These are phyloP conservation scores for Metschnikowia picachoensis DNA, from an alignment of 805 yeast species.

Conservation along the genomic window DNA sequence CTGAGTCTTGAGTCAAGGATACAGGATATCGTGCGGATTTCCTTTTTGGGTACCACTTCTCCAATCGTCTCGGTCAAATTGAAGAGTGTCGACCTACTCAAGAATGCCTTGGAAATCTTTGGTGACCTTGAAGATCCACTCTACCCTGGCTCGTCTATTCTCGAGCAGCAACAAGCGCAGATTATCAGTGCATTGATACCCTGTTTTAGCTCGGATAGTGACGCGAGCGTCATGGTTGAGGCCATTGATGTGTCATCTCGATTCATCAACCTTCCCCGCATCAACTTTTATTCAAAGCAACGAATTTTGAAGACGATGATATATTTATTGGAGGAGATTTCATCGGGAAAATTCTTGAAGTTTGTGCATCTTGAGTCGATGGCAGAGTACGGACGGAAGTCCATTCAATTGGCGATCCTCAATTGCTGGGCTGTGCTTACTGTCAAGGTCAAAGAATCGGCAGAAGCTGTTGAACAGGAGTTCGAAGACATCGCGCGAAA, in stretches of 20 bases:
- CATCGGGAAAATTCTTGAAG: conserved; percentile 38
- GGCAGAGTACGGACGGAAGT: conserved; percentile 44
- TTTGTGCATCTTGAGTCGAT: conserved; percentile 54
- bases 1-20: conserved; percentile 42
- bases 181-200: conserved; percentile 87
- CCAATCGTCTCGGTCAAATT: conserved; percentile 56
- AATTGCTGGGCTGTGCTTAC: conserved; percentile 72
- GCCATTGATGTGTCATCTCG: conserved; percentile 79
- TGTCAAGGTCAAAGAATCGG: conserved; percentile 23
- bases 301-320: conserved; percentile 61
- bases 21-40: conserved; percentile 67
- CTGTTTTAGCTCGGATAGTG: conserved; percentile 71
- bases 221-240: conserved; percentile 66
- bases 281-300: conserved; percentile 42
- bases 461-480: conserved; percentile 35
- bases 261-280: conserved; percentile 50
- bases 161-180: conserved; percentile 94
- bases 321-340: conserved; percentile 59
- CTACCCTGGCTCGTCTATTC: conserved; percentile 61
- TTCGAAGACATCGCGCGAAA: conserved; percentile 49
- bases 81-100: conserved; percentile 63
- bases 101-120: conserved; percentile 55
- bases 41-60: conserved; percentile 80
- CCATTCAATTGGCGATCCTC: conserved; percentile 56
- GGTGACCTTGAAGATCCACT: conserved; percentile 67